Percentiles rank a stretch among this genome's conserved stretches.
Evolutionary conservation across 345 rosid species (phyloP).

Genomic region (Excoecaria cochinchinensis): DNA sequence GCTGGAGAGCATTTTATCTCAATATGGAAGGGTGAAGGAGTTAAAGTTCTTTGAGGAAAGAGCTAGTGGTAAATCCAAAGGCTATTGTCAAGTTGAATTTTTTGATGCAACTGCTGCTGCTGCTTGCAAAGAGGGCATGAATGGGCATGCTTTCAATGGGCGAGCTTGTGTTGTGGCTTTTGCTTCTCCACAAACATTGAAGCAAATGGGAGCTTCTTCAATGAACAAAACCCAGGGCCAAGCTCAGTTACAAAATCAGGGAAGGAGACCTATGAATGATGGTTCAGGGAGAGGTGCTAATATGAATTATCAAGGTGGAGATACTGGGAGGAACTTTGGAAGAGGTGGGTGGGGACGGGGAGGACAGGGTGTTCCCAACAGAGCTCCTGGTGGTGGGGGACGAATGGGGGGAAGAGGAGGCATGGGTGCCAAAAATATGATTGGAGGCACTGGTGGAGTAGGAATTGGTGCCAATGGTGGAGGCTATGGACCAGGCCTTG

Average conservation of each 20-base stretch:
- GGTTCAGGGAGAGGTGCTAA: constrained; percentile 67
- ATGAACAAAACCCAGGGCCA: constrained; percentile 62
- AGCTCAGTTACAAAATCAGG: constrained; percentile 61
- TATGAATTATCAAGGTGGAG: constrained; percentile 66
- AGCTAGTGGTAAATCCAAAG: constrained; percentile 89
- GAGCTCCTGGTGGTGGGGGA: constrained; percentile 65
- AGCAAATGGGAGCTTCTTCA: constrained; percentile 77
- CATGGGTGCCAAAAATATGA: constrained; percentile 56
- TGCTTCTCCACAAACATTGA: constrained; percentile 79
- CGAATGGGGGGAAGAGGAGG: constrained; percentile 68
- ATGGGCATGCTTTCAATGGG: constrained; percentile 66
- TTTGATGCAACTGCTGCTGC: constrained; percentile 66
- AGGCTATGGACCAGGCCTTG: constrained; percentile 68
- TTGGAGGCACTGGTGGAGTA: constrained; percentile 35
- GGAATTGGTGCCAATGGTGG: constrained; percentile 55
- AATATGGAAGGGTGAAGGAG: constrained; percentile 78
- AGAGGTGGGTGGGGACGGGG: constrained; percentile 80
- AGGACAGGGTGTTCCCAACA: constrained; percentile 56
- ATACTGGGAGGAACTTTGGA: constrained; percentile 67
- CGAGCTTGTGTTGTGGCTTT: constrained; percentile 82
- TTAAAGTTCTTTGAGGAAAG: constrained; percentile 82
- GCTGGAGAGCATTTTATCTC: constrained; percentile 63
- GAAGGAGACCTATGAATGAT: constrained; percentile 66
- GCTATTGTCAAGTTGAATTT: constrained; percentile 85
- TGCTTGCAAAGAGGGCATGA: constrained; percentile 83